Base-by-base conservation (phyloP, 371 early-diverging fungal genomes). In the Apophysomyces trapeziformis region DNA sequence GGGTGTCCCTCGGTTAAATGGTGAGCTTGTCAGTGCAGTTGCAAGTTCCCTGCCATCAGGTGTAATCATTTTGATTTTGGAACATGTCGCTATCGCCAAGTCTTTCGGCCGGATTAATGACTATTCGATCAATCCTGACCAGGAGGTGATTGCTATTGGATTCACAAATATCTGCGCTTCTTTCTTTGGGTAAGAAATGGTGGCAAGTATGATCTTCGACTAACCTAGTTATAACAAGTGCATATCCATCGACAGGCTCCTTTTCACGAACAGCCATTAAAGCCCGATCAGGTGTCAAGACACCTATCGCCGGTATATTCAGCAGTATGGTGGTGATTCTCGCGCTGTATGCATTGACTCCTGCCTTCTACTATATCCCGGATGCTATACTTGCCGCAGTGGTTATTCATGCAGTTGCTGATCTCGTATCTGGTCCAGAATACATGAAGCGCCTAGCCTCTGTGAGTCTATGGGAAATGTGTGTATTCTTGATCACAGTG, bases 61-160 rank as follows among this genome's bases (percentile, higher is more conserved):
- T 14, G 84, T 89, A 14, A 77, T 94, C 36, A 88, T 94, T 41
- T 74, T 89, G 57, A 84, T 94, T 64, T 73, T 95, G 38, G 96
- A 95, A 71, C 94, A 94, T 72, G 88, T 94, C 41, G 90, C 94
- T 7, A 88, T 94, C 64, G 86, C 87, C 60, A 92, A 93, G 73
- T 86, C 93, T 1, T 93, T 93, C 76, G 95, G 91, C 5, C 86
- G 82, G 68, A 86, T 82, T 74, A 89, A 79, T 79, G 89, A 85
- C 67, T 85, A 85, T 68, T 65, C 74, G 5, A 81, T 90, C 68
- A 79, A 87, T 43, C 78, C 90, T 35, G 88, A 89, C 71, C 95
- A 95, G 74, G 97, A 97, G 72, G 72, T 95, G 38, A 85, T 95
- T 61, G 93, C 96, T 9, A 82, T 96, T 41, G 96, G 96, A 13